These are phyloP conservation scores for Diaporthe citrichinensis DNA, from an alignment of 2,329 filamentous ascomycete species.

Conservation along the genomic window DNA sequence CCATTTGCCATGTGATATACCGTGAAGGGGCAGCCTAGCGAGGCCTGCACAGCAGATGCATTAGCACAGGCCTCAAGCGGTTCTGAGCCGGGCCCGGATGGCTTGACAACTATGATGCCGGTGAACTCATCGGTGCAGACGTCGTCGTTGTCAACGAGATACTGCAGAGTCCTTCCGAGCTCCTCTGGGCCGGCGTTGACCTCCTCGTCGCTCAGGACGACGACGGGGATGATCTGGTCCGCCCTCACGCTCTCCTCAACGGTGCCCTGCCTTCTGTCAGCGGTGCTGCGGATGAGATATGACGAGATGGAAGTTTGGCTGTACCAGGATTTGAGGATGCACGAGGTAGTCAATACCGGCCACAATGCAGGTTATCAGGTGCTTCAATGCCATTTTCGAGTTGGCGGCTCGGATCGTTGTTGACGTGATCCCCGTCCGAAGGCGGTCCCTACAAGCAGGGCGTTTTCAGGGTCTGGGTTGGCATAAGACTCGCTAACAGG, in stretches of 20 bases:
- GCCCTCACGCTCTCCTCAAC: constrained; percentile 59
- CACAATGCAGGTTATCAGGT: constrained; percentile 50
- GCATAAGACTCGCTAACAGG: not conserved
- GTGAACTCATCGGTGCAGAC: constrained; percentile 57
- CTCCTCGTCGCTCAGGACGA: constrained; percentile 55
- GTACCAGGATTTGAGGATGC: constrained; percentile 55
- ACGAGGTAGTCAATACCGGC: constrained; percentile 57
- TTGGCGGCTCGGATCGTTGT: constrained; percentile 23
- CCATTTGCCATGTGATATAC: constrained; percentile 29
- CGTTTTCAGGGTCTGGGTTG: not conserved
- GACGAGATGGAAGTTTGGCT: not conserved
- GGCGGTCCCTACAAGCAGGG: not conserved
- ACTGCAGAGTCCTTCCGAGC: constrained; percentile 52
- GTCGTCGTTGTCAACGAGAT: constrained; percentile 54
- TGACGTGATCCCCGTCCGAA: constrained; percentile 4
- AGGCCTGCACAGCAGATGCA: not conserved
- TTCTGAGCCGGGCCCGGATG: constrained; percentile 43
- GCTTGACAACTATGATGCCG: constrained; percentile 56
- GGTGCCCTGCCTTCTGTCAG: constrained; percentile 50
- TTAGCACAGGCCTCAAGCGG: not conserved
- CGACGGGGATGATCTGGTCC: constrained; percentile 57
- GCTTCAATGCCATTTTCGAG: constrained; percentile 39
- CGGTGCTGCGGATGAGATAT: not conserved
- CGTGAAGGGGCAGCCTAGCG: constrained; percentile 5
- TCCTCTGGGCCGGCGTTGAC: constrained; percentile 50